Base-by-base conservation (phyloP, 371 early-diverging fungal genomes). In the Scutellospora calospora region DNA sequence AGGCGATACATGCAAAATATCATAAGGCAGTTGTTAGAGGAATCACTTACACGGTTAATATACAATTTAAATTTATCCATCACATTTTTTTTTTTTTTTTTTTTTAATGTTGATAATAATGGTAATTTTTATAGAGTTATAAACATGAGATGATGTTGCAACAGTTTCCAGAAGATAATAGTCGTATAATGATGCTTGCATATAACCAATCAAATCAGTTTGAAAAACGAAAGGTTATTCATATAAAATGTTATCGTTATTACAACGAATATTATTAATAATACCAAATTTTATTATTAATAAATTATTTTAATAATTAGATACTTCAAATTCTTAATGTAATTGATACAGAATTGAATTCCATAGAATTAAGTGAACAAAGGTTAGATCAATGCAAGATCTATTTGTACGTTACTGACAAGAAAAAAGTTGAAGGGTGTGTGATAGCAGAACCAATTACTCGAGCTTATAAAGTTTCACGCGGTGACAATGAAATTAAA, bases 341-440 rank as follows among this genome's bases (percentile, higher is more conserved):
- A 16, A 54, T 79, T 31, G 69, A 51, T 35, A 22, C 38, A 27
- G 79, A 79, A 69, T 69, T 79, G 33, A 38, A 41, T 5, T 33
- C 79, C 1, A n/a, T 69, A 55, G 71, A 69, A 33, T 9, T 79
- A 20, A 52, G 22, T 22, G 79, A 69, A 16, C n/a, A 69, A 35
- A 79, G 55, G 20, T 71, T 79, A 41, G 27, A 69, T 35, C 41
- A n/a, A 20, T 33, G 55, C 31, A 68, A 87, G 84, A 85, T 87
- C 22, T 90, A 87, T 75, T 63, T 90, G 31, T 89, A 85, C 66
- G 81, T 89, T 31, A 81, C 86, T 1, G 80, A 80, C 76, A 82
- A 73, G 66, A 87, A 87, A 41, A 83, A 84, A 38, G 86, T 88
- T 6, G 78, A 87, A 14, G 91, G 90, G 1, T 90, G 89, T 75